A percentile compares a stretch with the other conserved stretches of the same genome.
These are phyloP conservation scores for Eragrostis curvula DNA, from an alignment of 176 grass and related monocot genomes.

Conservation along the genomic window DNA sequence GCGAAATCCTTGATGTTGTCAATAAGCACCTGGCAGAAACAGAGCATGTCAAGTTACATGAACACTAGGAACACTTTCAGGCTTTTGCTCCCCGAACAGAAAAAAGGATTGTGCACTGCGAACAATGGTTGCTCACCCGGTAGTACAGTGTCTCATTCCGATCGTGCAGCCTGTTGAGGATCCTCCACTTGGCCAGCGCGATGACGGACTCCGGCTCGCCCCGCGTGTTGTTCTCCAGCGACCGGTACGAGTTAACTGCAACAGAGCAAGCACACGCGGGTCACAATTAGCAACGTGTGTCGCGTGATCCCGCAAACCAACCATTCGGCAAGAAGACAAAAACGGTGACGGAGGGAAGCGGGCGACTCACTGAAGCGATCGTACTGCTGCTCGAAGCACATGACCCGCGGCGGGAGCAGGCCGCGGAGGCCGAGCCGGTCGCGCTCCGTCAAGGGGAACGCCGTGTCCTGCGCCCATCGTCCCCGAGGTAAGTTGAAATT, in stretches of 20 bases:
- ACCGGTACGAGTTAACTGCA: constrained; percentile 87
- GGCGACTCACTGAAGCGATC: constrained; percentile 86
- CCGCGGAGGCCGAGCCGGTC: constrained; percentile 96
- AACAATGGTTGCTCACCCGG: constrained; percentile 64
- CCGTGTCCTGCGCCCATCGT: constrained; percentile 69
- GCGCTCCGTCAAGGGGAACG: constrained; percentile 93
- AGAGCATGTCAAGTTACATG: neutral
- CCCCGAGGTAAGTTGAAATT: neutral
- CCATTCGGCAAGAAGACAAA: neutral
- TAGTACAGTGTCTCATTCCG: constrained; percentile 97
- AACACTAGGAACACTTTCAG: neutral
- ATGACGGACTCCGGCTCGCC: constrained; percentile 65
- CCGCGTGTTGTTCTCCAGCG: constrained; percentile 87
- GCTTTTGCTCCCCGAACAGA: neutral
- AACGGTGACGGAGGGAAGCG: neutral
- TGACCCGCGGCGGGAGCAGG: constrained; percentile 91
- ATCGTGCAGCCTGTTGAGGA: constrained; percentile 97
- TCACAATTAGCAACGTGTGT: constrained; percentile 19
- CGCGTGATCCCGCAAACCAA: neutral
- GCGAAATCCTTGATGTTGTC: constrained; percentile 98
- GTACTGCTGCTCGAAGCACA: constrained; percentile 97
- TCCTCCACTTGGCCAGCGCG: constrained; percentile 96
- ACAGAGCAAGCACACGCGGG: neutral
- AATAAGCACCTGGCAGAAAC: constrained; percentile 75
- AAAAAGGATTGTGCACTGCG: neutral